Percentiles rank a stretch among this genome's conserved stretches.
These are phyloP conservation scores for Naegleria lovaniensis DNA, from an alignment of 208 protist species.

Conservation along the genomic window DNA sequence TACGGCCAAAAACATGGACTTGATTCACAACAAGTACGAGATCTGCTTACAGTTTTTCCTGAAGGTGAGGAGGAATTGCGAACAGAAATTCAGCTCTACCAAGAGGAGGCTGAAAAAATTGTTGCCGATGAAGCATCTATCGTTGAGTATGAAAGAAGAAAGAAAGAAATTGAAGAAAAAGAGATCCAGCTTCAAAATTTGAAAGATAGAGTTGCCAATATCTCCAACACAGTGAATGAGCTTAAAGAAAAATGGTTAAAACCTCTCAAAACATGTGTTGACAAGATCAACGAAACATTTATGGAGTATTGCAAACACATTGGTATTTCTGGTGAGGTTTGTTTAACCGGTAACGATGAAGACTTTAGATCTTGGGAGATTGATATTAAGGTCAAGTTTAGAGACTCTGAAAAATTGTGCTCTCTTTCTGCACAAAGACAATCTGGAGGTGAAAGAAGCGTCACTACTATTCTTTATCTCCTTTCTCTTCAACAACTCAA, in stretches of 20 bases:
- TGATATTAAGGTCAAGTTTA: slow-evolving; percentile 40
- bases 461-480: slow-evolving; percentile 65
- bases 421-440: slow-evolving; percentile 32
- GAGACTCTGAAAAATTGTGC: slow-evolving; percentile 11
- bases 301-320: background rate
- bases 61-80: background rate
- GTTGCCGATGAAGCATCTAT: background rate
- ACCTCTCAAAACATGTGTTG: background rate
- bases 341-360: background rate
- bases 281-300: slow-evolving; percentile 10
- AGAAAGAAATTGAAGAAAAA: background rate
- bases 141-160: background rate
- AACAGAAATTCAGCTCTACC: background rate
- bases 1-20: background rate
- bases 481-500: slow-evolving; percentile 65
- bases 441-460: slow-evolving; percentile 47
- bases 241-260: slow-evolving; percentile 18
- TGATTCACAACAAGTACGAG: background rate
- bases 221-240: background rate
- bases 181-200: background rate
- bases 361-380: slow-evolving; percentile 36
- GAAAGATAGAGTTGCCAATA: background rate
- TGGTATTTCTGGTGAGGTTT: slow-evolving; percentile 28
- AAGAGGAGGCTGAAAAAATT: background rate
- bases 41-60: background rate